A percentile compares a stretch with the other conserved stretches of the same genome.
Conservation (phyloP, 164 flowering plant species). For the Nelumbo lutea region DNA sequence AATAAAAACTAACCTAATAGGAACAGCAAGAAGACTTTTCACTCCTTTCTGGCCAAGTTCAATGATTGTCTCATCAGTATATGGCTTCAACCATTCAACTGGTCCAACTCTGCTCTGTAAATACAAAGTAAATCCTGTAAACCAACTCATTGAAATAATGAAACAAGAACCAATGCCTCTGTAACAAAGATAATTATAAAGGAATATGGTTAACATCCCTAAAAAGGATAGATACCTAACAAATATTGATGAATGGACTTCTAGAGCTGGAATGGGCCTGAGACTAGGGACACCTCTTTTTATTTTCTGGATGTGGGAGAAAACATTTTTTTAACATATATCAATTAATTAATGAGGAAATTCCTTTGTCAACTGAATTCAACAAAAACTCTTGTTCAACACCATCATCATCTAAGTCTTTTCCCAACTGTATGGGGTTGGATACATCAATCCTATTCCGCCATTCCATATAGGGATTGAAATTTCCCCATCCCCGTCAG, state of each 20-base stretch:
- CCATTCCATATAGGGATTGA: too few relatives aligned
- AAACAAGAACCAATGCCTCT: background rate
- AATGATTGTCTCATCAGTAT: conserved; percentile 89
- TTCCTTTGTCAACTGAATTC: too few relatives aligned
- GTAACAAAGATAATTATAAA: background rate
- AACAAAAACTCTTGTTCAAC: too few relatives aligned
- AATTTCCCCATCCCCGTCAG: too few relatives aligned
- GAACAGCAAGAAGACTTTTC: conserved; percentile 87
- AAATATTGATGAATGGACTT: too few relatives aligned
- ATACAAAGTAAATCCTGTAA: conserved; percentile 10
- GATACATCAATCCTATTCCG: too few relatives aligned
- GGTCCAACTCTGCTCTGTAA: conserved; percentile 98
- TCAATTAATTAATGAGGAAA: too few relatives aligned
- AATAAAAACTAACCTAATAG: conserved; percentile 59
- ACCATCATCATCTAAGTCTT: too few relatives aligned
- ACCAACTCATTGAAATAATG: background rate
- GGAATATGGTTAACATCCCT: too few relatives aligned
- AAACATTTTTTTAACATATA: too few relatives aligned
- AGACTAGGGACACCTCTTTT: background rate
- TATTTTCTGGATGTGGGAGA: too few relatives aligned
- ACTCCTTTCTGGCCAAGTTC: conserved; percentile 87
- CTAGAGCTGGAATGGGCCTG: background rate
- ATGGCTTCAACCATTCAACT: conserved; percentile 97
- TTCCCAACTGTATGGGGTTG: too few relatives aligned
- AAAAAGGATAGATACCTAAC: background rate